Evolutionary conservation across 2,329 filamentous ascomycete genomes (phyloP), one percentile per base, ranked within the genome.

Genomic region (Scytalidium sp.): DNA sequence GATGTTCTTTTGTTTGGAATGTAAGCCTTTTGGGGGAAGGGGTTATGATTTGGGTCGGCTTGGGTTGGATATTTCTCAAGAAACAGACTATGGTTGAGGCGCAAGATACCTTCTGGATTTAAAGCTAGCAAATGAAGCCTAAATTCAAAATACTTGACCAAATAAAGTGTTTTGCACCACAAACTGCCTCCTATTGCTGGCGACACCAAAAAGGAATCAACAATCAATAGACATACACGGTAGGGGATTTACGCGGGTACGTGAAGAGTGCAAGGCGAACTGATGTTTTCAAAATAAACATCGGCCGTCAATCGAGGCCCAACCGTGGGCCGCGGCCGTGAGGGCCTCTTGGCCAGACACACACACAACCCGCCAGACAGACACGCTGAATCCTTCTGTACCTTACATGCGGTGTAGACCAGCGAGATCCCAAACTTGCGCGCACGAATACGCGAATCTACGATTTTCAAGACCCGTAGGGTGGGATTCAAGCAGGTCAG

Each of bases 41-140:
- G 53, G 41, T 50, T 52, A 41, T 50, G 55, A 25, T 45, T 47
- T 42, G 39, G 46, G 41, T 50, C 42, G 40, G 36, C 25, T 46
- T 53, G 22, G 52, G 48, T n/a, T 46, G 23, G 51, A 50, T 53
- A 27, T 27, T 27, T 27, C 13, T 27, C 7, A 13, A 27, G 25
- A 27, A 27, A 7, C 25, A 7, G 25, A 27, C n/a, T n/a, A 52
- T 46, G 53, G 51, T 50, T 50, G 47, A 52, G 57, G 45, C 48
- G 32, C 45, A 49, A 49, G 54, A 58, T 56, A 56, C 56, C 53
- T 36, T 4, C 5, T 36, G 32, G 32, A 36, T 15, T 36, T 36
- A 60, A 53, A 58, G 56, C 49, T 58, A 56, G 46, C 54, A 55
- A 56, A 47, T 40, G 50, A 52, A 36, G 32, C 32, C 17, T n/a